Conservation (phyloP, 331 rosid species). For the Quercus lobata region DNA sequence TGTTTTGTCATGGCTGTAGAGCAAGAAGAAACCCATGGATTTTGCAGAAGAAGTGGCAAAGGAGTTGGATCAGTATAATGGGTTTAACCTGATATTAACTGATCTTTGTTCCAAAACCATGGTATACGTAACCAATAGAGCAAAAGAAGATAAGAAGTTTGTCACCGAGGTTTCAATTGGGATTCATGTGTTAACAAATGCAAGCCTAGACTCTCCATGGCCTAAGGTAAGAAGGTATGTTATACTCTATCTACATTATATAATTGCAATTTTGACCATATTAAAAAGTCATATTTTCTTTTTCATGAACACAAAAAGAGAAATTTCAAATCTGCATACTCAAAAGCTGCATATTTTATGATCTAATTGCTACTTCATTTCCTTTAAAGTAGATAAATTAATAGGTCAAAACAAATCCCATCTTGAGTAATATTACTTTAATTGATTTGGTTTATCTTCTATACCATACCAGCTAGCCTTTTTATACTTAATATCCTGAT, state of each 20-base stretch:
- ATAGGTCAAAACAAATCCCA: too few relatives aligned
- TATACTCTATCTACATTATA: neutral
- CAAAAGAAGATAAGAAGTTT: constrained; percentile 24
- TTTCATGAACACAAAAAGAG: too few relatives aligned
- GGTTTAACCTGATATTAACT: constrained; percentile 67
- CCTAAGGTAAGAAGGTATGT: constrained; percentile 54
- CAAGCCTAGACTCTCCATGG: constrained; percentile 70
- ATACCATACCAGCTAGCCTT: neutral
- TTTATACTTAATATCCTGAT: neutral
- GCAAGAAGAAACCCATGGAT: constrained; percentile 55
- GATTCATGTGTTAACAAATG: constrained; percentile 77
- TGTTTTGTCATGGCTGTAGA: constrained; percentile 27
- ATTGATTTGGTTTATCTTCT: too few relatives aligned
- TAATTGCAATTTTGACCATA: too few relatives aligned
- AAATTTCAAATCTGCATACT: too few relatives aligned
- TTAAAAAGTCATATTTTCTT: too few relatives aligned
- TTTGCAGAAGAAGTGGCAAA: constrained; percentile 52
- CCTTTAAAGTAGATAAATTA: too few relatives aligned
- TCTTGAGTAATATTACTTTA: too few relatives aligned
- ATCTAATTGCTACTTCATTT: too few relatives aligned
- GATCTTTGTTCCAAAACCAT: constrained; percentile 54
- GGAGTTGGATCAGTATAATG: constrained; percentile 60
- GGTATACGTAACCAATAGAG: constrained; percentile 72
- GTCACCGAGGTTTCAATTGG: constrained; percentile 57
- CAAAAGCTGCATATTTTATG: too few relatives aligned